Evolutionary conservation across 768 basidiomycete species (phyloP).

Genomic region (Wakefieldia striispora): DNA sequence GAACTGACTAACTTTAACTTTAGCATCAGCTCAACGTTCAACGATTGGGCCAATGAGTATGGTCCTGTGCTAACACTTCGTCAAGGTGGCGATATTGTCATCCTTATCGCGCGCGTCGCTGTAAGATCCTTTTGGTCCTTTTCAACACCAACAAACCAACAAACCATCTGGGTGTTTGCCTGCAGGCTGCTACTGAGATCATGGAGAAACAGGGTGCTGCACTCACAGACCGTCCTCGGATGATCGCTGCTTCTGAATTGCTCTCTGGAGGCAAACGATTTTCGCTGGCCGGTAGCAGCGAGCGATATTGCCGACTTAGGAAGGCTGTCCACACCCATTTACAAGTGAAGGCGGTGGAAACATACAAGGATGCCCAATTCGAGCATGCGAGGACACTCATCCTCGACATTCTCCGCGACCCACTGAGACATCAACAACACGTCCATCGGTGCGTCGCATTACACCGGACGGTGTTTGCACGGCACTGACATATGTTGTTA

Average conservation of each 20-base stretch:
- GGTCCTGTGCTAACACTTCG: conserved; percentile 58
- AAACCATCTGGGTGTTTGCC: background rate
- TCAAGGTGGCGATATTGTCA: conserved; percentile 35
- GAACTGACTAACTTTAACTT: background rate
- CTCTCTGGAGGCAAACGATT: conserved; percentile 55
- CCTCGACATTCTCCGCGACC: conserved; percentile 32
- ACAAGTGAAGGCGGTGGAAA: conserved; percentile 44
- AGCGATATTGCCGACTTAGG: conserved; percentile 52
- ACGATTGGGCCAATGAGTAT: conserved; percentile 54
- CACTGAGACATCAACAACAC: conserved; percentile 37
- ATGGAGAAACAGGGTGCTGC: conserved; percentile 60
- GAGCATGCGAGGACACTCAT: conserved; percentile 26
- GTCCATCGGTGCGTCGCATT: conserved; percentile 44
- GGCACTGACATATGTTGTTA: conserved; percentile 2
- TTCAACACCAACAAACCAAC: background rate
- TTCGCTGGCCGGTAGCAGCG: conserved; percentile 46
- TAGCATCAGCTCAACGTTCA: conserved; percentile 33
- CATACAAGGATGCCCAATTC: conserved; percentile 45
- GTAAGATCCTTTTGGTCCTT: conserved; percentile 5
- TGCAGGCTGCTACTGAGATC: conserved; percentile 53
- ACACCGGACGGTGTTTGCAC: background rate
- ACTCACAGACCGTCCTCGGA: conserved; percentile 48
- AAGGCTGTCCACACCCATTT: conserved; percentile 56
- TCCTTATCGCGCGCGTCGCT: conserved; percentile 19
- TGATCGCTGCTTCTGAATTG: conserved; percentile 53